Percentiles rank a stretch among this genome's conserved stretches.
phyloP scores from a whole-genome alignment of 495 filamentous ascomycete species.

The Cercophora scortea region DNA sequence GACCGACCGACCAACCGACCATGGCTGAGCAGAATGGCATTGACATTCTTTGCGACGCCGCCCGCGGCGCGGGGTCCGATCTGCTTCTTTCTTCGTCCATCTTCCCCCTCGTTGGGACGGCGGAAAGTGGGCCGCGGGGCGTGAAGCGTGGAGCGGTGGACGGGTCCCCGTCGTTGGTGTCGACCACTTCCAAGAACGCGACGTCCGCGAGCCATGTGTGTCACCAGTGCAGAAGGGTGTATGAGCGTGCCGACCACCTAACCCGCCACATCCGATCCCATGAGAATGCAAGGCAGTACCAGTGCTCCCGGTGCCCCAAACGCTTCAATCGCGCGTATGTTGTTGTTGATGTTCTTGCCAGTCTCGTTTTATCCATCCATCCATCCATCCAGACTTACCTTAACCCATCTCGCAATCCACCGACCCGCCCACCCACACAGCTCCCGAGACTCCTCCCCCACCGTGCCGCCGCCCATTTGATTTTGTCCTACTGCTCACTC shows the following conservation, averaged over 20 bases:
- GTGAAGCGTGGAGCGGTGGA: slow-evolving; percentile 6
- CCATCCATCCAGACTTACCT: neutral
- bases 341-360: neutral
- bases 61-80: slow-evolving; percentile 5
- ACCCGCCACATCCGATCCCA: slow-evolving; percentile 18
- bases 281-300: slow-evolving; percentile 18
- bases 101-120: neutral
- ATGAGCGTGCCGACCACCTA: slow-evolving; percentile 18
- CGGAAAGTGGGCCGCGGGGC: neutral
- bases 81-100: neutral
- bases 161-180: neutral
- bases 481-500: no score
- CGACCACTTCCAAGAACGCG: neutral
- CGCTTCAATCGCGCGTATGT: slow-evolving; percentile 19
- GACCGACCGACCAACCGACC: neutral
- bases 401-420: neutral
- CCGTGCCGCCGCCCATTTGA: neutral
- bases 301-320: slow-evolving; percentile 16
- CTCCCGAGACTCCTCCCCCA: neutral
- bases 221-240: slow-evolving; percentile 13
- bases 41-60: slow-evolving; percentile 17
- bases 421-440: neutral
- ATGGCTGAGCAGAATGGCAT: slow-evolving; percentile 14
- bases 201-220: slow-evolving; percentile 8
- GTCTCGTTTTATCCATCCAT: neutral